A percentile compares a stretch with the other conserved stretches of the same genome.
These are phyloP conservation scores for Epichloe typhina DNA, from an alignment of 2,329 filamentous ascomycete genomes.

Conservation along the genomic window DNA sequence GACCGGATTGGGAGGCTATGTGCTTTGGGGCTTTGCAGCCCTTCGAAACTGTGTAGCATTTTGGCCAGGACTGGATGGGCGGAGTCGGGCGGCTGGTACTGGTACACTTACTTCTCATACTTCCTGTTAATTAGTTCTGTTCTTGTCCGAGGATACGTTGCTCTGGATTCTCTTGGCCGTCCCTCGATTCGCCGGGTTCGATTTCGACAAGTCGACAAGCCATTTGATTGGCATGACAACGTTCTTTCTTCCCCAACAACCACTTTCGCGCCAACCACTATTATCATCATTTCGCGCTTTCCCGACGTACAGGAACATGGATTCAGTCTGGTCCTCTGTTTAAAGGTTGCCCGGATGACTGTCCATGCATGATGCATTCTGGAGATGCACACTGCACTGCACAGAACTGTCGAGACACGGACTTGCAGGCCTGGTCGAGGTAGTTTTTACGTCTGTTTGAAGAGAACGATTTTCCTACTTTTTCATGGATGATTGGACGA, in stretches of 20 bases:
- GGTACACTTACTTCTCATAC: slow-evolving; percentile 9
- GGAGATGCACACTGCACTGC: neutral
- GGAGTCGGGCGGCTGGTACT: slow-evolving; percentile 19
- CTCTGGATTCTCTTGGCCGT: slow-evolving; percentile 5
- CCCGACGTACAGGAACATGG: neutral
- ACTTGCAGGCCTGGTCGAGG: neutral
- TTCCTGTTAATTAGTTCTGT: slow-evolving; percentile 1
- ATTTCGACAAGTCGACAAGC: neutral
- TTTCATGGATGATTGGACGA: neutral
- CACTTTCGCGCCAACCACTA: neutral
- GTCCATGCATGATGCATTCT: neutral
- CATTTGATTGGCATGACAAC: neutral
- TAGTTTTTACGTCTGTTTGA: neutral
- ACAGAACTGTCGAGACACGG: neutral
- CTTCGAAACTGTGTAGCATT: slow-evolving; percentile 20
- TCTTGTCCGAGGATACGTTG: slow-evolving; percentile 3
- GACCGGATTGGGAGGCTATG: slow-evolving; percentile 21
- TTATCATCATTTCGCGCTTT: neutral
- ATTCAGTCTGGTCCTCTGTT: neutral
- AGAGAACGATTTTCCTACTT: neutral
- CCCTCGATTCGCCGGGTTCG: slow-evolving; percentile 2
- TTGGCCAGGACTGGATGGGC: slow-evolving; percentile 26
- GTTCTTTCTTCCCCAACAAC: neutral
- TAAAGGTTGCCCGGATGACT: neutral
- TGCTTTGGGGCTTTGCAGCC: slow-evolving; percentile 18